Evolutionary conservation across 306 rosid species (phyloP).

Genomic region (Cucurbita moschata): DNA sequence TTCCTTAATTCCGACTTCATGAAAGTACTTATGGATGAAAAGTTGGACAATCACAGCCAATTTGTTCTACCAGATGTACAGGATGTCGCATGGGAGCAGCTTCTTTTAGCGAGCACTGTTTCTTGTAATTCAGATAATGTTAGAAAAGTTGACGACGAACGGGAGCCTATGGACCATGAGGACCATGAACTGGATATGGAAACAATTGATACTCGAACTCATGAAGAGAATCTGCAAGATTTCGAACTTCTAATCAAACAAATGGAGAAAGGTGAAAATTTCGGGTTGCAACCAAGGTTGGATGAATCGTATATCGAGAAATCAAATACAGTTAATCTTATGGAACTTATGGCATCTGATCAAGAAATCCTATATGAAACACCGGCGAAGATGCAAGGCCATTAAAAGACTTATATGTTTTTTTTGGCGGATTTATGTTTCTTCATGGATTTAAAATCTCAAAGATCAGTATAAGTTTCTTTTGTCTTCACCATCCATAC

Average conservation of each 20-base stretch:
- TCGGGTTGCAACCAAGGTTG: slow-evolving; percentile 14
- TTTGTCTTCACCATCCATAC: neutral
- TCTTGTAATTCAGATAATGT: slow-evolving; percentile 23
- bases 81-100: slow-evolving; percentile 59
- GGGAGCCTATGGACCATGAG: slow-evolving; percentile 3
- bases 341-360: slow-evolving; percentile 28
- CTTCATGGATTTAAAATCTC: neutral
- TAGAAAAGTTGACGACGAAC: slow-evolving; percentile 22
- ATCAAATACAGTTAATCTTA: slow-evolving; percentile 20
- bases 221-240: slow-evolving; percentile 16
- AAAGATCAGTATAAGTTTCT: neutral
- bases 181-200: slow-evolving; percentile 41
- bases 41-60: slow-evolving; percentile 38
- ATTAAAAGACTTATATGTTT: neutral
- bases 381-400: neutral
- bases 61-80: slow-evolving; percentile 49
- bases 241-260: slow-evolving; percentile 32
- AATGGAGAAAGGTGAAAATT: slow-evolving; percentile 30
- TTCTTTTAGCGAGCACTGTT: slow-evolving; percentile 39
- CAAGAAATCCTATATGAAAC: slow-evolving; percentile 9
- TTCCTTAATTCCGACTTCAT: slow-evolving; percentile 57
- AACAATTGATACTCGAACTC: slow-evolving; percentile 10
- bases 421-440: neutral
- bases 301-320: slow-evolving; percentile 17
- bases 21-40: slow-evolving; percentile 71